These are phyloP conservation scores for Linum trigynum DNA, from an alignment of 345 rosid genomes.

Conservation along the genomic window DNA sequence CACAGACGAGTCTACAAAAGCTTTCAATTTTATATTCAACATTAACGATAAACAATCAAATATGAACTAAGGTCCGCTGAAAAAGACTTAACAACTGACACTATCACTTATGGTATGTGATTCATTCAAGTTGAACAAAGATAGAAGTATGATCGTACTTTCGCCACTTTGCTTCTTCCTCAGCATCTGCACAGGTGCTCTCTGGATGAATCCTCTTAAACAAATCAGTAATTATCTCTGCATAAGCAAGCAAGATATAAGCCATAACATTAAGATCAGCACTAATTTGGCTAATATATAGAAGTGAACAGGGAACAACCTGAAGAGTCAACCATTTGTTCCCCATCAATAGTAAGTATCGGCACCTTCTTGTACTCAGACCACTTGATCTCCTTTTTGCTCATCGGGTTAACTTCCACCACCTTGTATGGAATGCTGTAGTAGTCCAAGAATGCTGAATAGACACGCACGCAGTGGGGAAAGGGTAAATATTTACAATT, in stretches of 20 bases:
- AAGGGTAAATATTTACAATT: too few species aligned
- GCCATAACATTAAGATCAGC: not conserved
- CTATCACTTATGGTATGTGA: too few species aligned
- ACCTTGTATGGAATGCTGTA: conserved; percentile 73
- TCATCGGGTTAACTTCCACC: conserved; percentile 87
- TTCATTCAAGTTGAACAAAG: not conserved
- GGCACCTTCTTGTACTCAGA: conserved; percentile 96
- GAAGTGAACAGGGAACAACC: conserved; percentile 29
- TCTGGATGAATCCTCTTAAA: conserved; percentile 53
- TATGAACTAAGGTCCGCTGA: not conserved
- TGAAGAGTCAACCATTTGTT: conserved; percentile 85
- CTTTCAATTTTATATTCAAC: not conserved
- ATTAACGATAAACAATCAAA: conserved; percentile 2
- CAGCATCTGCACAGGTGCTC: conserved; percentile 24
- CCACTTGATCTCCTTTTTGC: conserved; percentile 91
- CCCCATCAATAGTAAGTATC: conserved; percentile 65
- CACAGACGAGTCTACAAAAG: not conserved
- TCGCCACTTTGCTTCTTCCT: conserved; percentile 76
- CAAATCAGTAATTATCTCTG: conserved; percentile 62
- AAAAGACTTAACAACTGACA: too few species aligned
- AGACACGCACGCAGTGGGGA: not conserved
- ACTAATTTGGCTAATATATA: too few species aligned
- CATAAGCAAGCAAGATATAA: conserved; percentile 14
- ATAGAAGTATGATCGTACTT: conserved; percentile 31
- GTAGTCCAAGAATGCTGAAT: conserved; percentile 83